Percentiles rank a stretch among this genome's conserved stretches.
Evolutionary conservation across 1,139 yeast genomes (phyloP).

Genomic region (Zygoascus hellenicus): DNA sequence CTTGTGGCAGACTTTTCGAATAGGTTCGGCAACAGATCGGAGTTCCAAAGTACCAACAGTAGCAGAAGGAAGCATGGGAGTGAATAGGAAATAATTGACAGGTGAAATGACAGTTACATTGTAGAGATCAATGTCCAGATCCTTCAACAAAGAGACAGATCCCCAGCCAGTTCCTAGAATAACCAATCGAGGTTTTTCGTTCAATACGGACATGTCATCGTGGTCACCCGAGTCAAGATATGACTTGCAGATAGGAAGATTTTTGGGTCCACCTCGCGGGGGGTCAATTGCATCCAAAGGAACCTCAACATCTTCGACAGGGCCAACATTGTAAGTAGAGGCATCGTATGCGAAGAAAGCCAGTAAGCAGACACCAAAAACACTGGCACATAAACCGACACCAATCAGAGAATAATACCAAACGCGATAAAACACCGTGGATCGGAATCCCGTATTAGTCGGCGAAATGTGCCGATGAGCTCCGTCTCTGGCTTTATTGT

Average conservation of each 20-base stretch:
- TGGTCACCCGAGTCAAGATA: conserved; percentile 51
- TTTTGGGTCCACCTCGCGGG: conserved; percentile 59
- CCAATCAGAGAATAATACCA: conserved; percentile 19
- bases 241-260: conserved; percentile 50
- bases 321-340: conserved; percentile 45
- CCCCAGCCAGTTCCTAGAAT: conserved; percentile 63
- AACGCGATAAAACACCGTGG: conserved; percentile 15
- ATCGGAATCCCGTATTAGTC: conserved; percentile 4
- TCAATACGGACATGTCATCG: conserved; percentile 36
- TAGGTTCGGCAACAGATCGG: conserved; percentile 54
- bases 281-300: conserved; percentile 49
- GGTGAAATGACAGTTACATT: conserved; percentile 59
- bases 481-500: too few relatives aligned
- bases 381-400: conserved; percentile 21
- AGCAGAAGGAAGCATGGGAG: conserved; percentile 55
- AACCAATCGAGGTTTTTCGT: conserved; percentile 48
- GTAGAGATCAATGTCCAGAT: conserved; percentile 44
- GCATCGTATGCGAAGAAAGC: conserved; percentile 56
- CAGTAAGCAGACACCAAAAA: conserved; percentile 22
- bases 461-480: not conserved
- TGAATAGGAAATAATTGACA: conserved; percentile 53
- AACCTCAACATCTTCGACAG: conserved; percentile 38
- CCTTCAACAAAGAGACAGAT: conserved; percentile 34
- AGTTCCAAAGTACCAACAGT: conserved; percentile 51
- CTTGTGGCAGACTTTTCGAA: conserved; percentile 43